Base-by-base conservation (phyloP, 306 rosid species). In the Quercus gilva region DNA sequence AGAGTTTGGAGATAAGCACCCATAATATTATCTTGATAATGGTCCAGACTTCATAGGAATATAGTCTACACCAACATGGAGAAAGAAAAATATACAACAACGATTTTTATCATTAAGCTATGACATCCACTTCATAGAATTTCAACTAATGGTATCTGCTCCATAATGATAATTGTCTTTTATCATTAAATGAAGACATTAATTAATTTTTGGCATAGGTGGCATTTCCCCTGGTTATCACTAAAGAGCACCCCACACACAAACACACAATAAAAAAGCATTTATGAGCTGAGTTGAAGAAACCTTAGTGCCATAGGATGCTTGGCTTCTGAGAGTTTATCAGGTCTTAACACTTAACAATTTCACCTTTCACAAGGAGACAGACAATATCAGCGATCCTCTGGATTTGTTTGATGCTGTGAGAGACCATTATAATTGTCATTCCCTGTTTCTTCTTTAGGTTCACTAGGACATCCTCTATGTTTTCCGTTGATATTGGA, bases 301-400 rank as follows among this genome's bases (percentile, higher is more conserved):
- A 92, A 95, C 84, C 87, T 90, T 41, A 73, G 88, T 3, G 99
- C 98, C 97, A 91, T 90, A 28, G 97, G 99, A 85, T 95, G 99
- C 15, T 77, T 81, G 78, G 98, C 97, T 83, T 91, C 76, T 7
- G 90, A 87, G 71, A 92, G 94, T 74, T 83, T 9, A 53, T 91
- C 25, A 78, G 97, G 96, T 56, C 83, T 82, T 0, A 95, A 78
- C 69, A 91, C 88, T 80, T 95, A 45, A 91, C 99, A 72, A 95
- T 82, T 80, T 91, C 87, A 37, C 99, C 97, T 31, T 91, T 85
- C 53, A 95, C 99, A 17, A 94, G 89, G 45, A 95, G 88, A 75
- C 97, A 92, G 29, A 90, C 95, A 6, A 92, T 17, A 78, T 95
- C 94, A 49, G 97, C 99, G 58, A 94, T 85, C 82, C 97, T 89